Conservation (phyloP, 345 rosid species). For the Triadica sebifera region DNA sequence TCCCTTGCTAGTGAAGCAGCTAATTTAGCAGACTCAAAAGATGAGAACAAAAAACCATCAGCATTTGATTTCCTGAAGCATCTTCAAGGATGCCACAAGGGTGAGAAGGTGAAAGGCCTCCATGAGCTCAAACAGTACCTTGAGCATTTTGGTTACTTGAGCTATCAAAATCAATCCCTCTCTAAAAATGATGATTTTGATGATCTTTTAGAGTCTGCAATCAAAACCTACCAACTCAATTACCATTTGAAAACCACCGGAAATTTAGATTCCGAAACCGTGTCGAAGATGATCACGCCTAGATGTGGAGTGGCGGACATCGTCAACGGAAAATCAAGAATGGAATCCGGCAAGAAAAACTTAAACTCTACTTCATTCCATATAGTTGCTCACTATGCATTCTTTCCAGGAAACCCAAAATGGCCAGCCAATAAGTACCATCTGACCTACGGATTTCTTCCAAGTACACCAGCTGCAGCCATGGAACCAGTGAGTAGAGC, state of each 20-base stretch:
- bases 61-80: slow-evolving; percentile 26
- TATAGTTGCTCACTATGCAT: slow-evolving; percentile 17
- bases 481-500: slow-evolving; percentile 22
- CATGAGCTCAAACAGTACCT: slow-evolving; percentile 29
- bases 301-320: slow-evolving; percentile 40
- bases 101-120: slow-evolving; percentile 31
- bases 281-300: slow-evolving; percentile 24
- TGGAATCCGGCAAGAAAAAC: slow-evolving; percentile 16
- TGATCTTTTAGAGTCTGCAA: slow-evolving; percentile 28
- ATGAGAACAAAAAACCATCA: background rate
- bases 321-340: slow-evolving; percentile 24
- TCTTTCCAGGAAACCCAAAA: slow-evolving; percentile 14
- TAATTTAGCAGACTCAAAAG: background rate
- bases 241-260: slow-evolving; percentile 27
- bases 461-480: background rate
- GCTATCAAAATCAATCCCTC: background rate
- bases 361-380: slow-evolving; percentile 12
- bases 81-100: slow-evolving; percentile 36
- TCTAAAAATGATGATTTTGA: slow-evolving; percentile 27
- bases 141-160: slow-evolving; percentile 35
- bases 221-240: slow-evolving; percentile 35
- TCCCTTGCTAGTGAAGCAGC: background rate
- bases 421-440: slow-evolving; percentile 30
- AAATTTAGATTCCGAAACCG: slow-evolving; percentile 19
- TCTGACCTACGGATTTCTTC: slow-evolving; percentile 29